These are phyloP conservation scores for Pistacia integerrima DNA, from an alignment of 345 rosid species.

Conservation along the genomic window DNA sequence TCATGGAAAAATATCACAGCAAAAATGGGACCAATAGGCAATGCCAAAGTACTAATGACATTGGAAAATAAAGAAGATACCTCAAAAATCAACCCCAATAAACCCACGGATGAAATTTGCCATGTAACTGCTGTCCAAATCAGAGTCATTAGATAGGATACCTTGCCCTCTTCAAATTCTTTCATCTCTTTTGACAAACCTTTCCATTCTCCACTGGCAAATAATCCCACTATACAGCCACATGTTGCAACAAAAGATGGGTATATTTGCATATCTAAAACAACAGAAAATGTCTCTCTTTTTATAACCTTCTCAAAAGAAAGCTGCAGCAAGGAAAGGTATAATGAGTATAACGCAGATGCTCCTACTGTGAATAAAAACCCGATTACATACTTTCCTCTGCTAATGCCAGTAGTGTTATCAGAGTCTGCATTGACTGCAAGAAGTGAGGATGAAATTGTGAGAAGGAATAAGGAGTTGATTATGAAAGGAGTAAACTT, in stretches of 20 bases:
- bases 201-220: conserved; percentile 54
- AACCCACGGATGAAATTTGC: conserved; percentile 47
- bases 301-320: conserved; percentile 47
- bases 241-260: conserved; percentile 46
- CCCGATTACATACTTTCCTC: conserved; percentile 40
- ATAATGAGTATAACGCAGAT: conserved; percentile 46
- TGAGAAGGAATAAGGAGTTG: conserved; percentile 54
- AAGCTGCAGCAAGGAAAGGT: conserved; percentile 49
- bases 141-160: conserved; percentile 45
- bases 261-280: conserved; percentile 50
- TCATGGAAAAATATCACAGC: conserved; percentile 58
- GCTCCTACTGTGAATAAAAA: conserved; percentile 52
- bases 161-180: conserved; percentile 32
- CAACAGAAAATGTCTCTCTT: conserved; percentile 39
- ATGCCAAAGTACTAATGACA: conserved; percentile 47
- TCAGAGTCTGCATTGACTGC: conserved; percentile 50
- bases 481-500: conserved; percentile 49
- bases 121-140: conserved; percentile 54
- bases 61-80: conserved; percentile 58
- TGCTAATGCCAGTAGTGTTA: conserved; percentile 19
- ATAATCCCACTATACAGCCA: conserved; percentile 44
- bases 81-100: conserved; percentile 51
- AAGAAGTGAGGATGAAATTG: conserved; percentile 50
- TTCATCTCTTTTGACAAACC: conserved; percentile 39
- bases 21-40: conserved; percentile 50